Evolutionary conservation across 495 filamentous ascomycete species (phyloP).

Genomic region (Aeminium ludgeri): DNA sequence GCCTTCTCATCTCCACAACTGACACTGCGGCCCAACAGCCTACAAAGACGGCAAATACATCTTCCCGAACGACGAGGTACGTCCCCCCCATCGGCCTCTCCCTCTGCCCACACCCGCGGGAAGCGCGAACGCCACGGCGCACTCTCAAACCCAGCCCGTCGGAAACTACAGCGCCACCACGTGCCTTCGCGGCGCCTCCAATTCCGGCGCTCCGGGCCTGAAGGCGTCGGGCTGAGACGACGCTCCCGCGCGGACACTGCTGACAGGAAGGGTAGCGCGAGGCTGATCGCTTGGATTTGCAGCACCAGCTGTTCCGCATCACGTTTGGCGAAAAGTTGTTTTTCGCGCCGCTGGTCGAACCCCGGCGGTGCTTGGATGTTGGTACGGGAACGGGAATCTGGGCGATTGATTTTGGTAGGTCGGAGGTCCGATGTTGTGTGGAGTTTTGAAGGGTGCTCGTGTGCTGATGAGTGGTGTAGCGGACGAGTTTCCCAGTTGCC

Average conservation of each 20-base stretch:
- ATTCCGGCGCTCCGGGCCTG: too few species aligned
- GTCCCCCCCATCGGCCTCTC: background rate
- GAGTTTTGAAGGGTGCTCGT: conserved; percentile 5
- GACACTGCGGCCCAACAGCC: conserved; percentile 4
- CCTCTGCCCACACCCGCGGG: too few species aligned
- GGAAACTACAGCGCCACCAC: too few species aligned
- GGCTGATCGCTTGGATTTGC: conserved; percentile 34
- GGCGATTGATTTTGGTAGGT: conserved; percentile 21
- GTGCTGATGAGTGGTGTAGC: background rate
- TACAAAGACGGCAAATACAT: conserved; percentile 26
- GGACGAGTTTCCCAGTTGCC: conserved; percentile 8
- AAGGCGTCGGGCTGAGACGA: background rate
- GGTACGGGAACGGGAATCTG: conserved; percentile 26
- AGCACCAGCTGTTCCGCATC: conserved; percentile 43
- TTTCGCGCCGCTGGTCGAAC: conserved; percentile 31
- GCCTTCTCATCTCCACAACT: background rate
- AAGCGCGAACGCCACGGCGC: too few species aligned
- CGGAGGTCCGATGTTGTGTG: background rate
- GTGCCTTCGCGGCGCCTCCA: too few species aligned
- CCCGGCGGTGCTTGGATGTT: conserved; percentile 22
- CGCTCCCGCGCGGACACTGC: too few species aligned
- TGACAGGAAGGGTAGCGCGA: conserved; percentile 3
- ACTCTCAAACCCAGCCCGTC: too few species aligned
- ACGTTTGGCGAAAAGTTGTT: conserved; percentile 34
- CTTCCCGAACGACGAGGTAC: conserved; percentile 35